Conservation (phyloP, 2,329 filamentous ascomycete species). For the Sphaceloma murrayae region DNA sequence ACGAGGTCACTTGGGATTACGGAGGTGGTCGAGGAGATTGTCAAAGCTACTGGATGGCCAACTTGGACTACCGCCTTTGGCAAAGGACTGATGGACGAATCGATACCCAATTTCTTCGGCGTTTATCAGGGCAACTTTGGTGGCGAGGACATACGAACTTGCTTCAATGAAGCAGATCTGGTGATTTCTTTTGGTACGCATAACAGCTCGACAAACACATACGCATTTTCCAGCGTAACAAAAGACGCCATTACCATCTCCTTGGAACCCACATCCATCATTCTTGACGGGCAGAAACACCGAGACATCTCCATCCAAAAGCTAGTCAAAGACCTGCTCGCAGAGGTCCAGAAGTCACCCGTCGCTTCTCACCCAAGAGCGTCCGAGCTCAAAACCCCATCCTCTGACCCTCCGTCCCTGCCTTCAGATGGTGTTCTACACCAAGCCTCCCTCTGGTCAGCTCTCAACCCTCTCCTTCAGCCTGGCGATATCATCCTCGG, state of each 20-base stretch:
- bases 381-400: slow-evolving; percentile 1
- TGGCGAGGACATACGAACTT: slow-evolving; percentile 19
- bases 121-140: slow-evolving; percentile 24
- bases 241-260: slow-evolving; percentile 24
- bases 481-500: slow-evolving; percentile 23
- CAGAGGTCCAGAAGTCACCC: slow-evolving; percentile 49
- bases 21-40: slow-evolving; percentile 19
- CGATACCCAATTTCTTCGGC: slow-evolving; percentile 20
- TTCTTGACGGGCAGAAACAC: slow-evolving; percentile 59
- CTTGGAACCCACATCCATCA: slow-evolving; percentile 52
- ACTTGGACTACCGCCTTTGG: slow-evolving; percentile 42
- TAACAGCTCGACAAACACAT: slow-evolving; percentile 25
- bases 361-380: slow-evolving; percentile 23
- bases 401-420: slow-evolving; percentile 17
- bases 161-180: slow-evolving; percentile 22
- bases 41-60: slow-evolving; percentile 37
- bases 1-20: slow-evolving; percentile 18
- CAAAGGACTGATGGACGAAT: slow-evolving; percentile 44
- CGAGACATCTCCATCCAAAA: slow-evolving; percentile 54
- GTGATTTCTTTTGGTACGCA: slow-evolving; percentile 20
- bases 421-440: slow-evolving; percentile 16
- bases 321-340: slow-evolving; percentile 61
- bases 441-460: slow-evolving; percentile 23
- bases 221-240: slow-evolving; percentile 26
- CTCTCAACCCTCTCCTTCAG: slow-evolving; percentile 20